A percentile compares a stretch with the other conserved stretches of the same genome.
Conservation (phyloP, 352 stramenopile genomes). For the Phytophthora litchii region DNA sequence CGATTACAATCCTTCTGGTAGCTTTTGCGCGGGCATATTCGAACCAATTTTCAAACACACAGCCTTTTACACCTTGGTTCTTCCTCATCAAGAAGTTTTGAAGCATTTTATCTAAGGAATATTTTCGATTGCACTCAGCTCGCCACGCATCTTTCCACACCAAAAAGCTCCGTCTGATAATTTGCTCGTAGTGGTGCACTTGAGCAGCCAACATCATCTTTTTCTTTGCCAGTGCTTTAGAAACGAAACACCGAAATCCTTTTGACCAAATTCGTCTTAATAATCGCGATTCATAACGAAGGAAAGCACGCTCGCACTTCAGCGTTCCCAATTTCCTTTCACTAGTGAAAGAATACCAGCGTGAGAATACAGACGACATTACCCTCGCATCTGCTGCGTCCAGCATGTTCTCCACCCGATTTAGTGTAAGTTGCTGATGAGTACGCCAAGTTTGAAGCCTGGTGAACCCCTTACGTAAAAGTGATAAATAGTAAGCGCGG, state of each 20-base stretch:
- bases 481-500: constrained; percentile 31
- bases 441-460: constrained; percentile 20
- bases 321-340: constrained; percentile 21
- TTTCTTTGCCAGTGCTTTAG: constrained; percentile 15
- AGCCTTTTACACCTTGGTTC: background rate
- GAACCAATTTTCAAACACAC: constrained; percentile 24
- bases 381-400: constrained; percentile 11
- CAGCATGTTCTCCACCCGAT: constrained; percentile 26
- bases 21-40: constrained; percentile 31
- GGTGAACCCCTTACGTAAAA: constrained; percentile 24
- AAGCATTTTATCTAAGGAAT: constrained; percentile 7
- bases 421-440: constrained; percentile 12
- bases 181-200: constrained; percentile 4
- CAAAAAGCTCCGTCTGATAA: constrained; percentile 18
- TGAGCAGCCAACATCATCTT: constrained; percentile 1
- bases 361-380: constrained; percentile 17
- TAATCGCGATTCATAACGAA: constrained; percentile 21
- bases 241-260: constrained; percentile 23
- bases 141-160: constrained; percentile 26
- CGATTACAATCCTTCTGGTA: constrained; percentile 34
- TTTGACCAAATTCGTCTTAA: constrained; percentile 32
- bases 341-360: constrained; percentile 32
- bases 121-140: constrained; percentile 10
- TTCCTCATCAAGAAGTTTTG: constrained; percentile 7
- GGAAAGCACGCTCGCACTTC: constrained; percentile 19